These are phyloP conservation scores for Saturnispora kantuleensis DNA, from an alignment of 805 yeast species.

Conservation along the genomic window DNA sequence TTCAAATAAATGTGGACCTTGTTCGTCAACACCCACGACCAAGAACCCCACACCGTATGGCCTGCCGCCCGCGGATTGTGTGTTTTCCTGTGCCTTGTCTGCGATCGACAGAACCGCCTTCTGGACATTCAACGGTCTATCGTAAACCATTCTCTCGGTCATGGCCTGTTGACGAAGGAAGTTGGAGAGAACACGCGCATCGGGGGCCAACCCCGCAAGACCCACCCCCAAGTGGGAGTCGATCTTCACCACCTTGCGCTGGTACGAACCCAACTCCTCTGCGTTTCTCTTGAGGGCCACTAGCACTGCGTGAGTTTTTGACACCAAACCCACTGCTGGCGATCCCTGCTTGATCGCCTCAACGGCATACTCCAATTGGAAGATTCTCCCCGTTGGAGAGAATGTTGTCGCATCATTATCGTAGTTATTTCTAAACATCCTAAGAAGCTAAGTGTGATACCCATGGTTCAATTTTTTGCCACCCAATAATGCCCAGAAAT, in stretches of 20 bases:
- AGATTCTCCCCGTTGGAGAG: constrained; percentile 89
- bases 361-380: constrained; percentile 82
- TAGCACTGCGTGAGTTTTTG: constrained; percentile 78
- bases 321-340: constrained; percentile 90
- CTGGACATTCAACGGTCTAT: constrained; percentile 74
- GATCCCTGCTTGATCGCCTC: constrained; percentile 98
- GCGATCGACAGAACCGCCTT: constrained; percentile 81
- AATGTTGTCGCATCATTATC: constrained; percentile 98
- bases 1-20: constrained; percentile 90
- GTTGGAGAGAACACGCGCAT: constrained; percentile 88
- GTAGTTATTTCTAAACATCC: constrained; percentile 88
- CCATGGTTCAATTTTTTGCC: too few relatives aligned
- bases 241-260: constrained; percentile 82
- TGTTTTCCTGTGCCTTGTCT: constrained; percentile 94
- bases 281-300: constrained; percentile 95
- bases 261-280: constrained; percentile 95
- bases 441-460: too few relatives aligned
- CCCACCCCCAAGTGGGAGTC: constrained; percentile 94
- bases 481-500: too few relatives aligned
- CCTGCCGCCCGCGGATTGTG: constrained; percentile 92
- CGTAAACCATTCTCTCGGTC: constrained; percentile 73
- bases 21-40: constrained; percentile 83
- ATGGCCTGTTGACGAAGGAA: constrained; percentile 86
- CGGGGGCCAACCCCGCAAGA: constrained; percentile 96
- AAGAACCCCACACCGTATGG: constrained; percentile 97